Evolutionary conservation across 2,329 filamentous ascomycete genomes (phyloP).

Genomic region (Hymenoscyphus occultus): DNA sequence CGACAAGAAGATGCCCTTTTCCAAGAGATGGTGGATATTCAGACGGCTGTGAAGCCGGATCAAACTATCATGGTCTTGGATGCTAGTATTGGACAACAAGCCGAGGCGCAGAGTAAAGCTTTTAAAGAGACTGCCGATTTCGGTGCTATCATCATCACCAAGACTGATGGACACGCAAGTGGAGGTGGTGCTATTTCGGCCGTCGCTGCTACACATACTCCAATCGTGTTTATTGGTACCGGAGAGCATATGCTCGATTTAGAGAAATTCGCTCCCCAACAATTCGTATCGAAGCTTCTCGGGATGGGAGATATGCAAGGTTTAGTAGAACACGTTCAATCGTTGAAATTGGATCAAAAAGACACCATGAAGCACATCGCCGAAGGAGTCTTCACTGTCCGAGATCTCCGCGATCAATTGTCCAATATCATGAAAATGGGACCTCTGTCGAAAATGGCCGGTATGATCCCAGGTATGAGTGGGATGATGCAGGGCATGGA

Average conservation of each 20-base stretch:
- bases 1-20: constrained; percentile 93
- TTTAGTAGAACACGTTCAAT: constrained; percentile 93
- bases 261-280: constrained; percentile 86
- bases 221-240: constrained; percentile 96
- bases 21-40: constrained; percentile 97
- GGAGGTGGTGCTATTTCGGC: constrained; percentile 97
- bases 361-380: constrained; percentile 99
- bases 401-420: constrained; percentile 91
- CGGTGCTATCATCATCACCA: constrained; percentile 97
- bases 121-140: constrained; percentile 98
- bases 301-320: constrained; percentile 98
- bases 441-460: constrained; percentile 92
- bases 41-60: constrained; percentile 82
- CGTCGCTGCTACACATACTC: constrained; percentile 91
- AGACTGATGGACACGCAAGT: constrained; percentile 92
- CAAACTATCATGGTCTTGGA: constrained; percentile 99
- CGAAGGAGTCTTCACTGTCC: constrained; percentile 92
- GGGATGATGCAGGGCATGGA: constrained; percentile 95
- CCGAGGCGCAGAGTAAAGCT: constrained; percentile 88
- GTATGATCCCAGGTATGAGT: constrained; percentile 95
- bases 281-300: constrained; percentile 89
- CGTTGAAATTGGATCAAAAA: constrained; percentile 92
- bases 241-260: constrained; percentile 96
- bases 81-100: constrained; percentile 92
- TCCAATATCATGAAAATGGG: constrained; percentile 99